Evolutionary conservation across 2,329 filamentous ascomycete species (phyloP), one percentile per base, ranked within the genome.

Genomic region (Fonsecaea nubica): DNA sequence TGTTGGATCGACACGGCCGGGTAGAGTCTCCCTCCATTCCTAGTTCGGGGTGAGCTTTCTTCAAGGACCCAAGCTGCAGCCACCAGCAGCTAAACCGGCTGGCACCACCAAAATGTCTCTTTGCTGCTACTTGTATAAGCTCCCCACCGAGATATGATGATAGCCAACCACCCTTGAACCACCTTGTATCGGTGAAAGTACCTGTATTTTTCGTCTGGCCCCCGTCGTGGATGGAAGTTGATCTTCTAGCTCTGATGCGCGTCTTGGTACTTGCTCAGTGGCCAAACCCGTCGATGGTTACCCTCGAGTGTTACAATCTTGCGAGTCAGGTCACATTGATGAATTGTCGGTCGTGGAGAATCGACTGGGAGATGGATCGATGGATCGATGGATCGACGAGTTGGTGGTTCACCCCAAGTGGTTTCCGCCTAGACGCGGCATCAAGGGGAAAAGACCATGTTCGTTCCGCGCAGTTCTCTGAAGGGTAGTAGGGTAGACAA

Each of bases 251-350:
- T 59, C 36, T 54, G 55, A 64, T 64, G 36, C 48, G 35, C 6
- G 38, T 48, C 63, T 45, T 32, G 42, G 57, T 58, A 30, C 21
- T 58, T 48, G 15, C 15, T 50, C 42, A 21, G 60, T 21, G 25
- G 8, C 25, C n/a, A 18, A 38, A 56, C 35, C n/a, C 48, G 30
- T 54, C 42, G 21, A 12, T 38, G 53, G 52, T 61, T 57, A 52
- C 32, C 53, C 21, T 56, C 53, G 33, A 62, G 48, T 42, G 62
- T 64, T 64, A 64, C 62, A 64, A 12, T 45, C 42, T 30, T 52
- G n/a, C 35, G 18, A 48, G 36, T 4, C 60, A 57, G 56, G 55
- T 64, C 56, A 52, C 61, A 67, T 60, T 63, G 54, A 64, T 57
- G 52, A 61, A 67, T 52, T 52, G 35, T 55, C 38, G 18, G 32